Percentiles rank a stretch among this genome's conserved stretches.
phyloP scores from a whole-genome alignment of 2,329 filamentous ascomycete genomes.

The Fusarium acutatum region DNA sequence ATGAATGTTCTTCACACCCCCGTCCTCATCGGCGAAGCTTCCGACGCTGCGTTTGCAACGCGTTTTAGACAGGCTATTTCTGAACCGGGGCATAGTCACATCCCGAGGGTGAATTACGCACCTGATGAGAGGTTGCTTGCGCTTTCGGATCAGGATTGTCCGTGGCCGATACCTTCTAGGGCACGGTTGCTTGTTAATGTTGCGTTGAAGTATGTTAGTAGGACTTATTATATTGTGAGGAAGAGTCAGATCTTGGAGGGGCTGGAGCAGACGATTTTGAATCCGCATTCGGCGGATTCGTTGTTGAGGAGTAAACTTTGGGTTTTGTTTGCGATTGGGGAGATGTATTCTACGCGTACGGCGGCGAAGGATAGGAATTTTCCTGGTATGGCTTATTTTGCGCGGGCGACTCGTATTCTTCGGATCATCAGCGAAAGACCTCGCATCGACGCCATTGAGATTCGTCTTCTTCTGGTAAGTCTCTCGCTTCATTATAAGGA shows the following conservation, averaged over 20 bases:
- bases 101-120: constrained; percentile 47
- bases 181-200: constrained; percentile 46
- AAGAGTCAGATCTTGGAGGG: constrained; percentile 48
- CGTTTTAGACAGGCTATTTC: constrained; percentile 49
- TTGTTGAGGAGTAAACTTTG: constrained; percentile 52
- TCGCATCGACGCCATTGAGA: constrained; percentile 53
- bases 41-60: constrained; percentile 49
- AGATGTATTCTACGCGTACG: constrained; percentile 53
- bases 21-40: constrained; percentile 48
- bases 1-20: constrained; percentile 47
- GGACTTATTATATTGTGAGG: constrained; percentile 54
- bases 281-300: constrained; percentile 45
- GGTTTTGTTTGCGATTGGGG: constrained; percentile 56
- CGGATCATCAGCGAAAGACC: constrained; percentile 53
- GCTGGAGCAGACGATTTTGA: constrained; percentile 50
- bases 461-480: constrained; percentile 54
- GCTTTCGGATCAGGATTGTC: constrained; percentile 43
- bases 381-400: constrained; percentile 55
- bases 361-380: constrained; percentile 48
- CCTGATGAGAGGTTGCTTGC: constrained; percentile 42
- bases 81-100: constrained; percentile 43
- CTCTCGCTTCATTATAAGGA: accelerated
- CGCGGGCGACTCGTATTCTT: constrained; percentile 50
- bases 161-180: constrained; percentile 50
- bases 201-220: constrained; percentile 51